A percentile compares a stretch with the other conserved stretches of the same genome.
Evolutionary conservation across 208 protist genomes (phyloP).

Genomic region (Trypanosoma conorhini): DNA sequence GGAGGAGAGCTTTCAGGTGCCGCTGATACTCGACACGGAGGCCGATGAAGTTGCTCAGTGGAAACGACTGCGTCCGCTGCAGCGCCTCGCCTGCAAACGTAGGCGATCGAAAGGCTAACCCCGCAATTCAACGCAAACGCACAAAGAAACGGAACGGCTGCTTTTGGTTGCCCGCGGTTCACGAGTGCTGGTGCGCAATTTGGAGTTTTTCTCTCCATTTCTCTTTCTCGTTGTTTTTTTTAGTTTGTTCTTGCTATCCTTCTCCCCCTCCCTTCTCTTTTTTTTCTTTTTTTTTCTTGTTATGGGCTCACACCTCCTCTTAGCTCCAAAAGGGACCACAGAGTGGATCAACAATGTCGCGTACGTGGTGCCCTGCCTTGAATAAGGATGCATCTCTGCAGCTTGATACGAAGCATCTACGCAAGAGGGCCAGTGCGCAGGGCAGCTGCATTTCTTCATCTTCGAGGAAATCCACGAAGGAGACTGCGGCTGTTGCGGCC

Average conservation of each 20-base stretch:
- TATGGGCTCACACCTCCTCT: neutral
- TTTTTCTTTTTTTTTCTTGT: constrained; percentile 18
- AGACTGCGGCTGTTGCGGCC: constrained; percentile 48
- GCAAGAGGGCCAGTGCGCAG: neutral
- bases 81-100: constrained; percentile 38
- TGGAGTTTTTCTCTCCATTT: neutral
- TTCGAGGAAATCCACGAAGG: constrained; percentile 21
- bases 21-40: constrained; percentile 35
- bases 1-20: constrained; percentile 35
- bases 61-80: constrained; percentile 20
- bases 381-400: constrained; percentile 8
- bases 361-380: constrained; percentile 45
- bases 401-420: constrained; percentile 27
- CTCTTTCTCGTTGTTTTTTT: neutral
- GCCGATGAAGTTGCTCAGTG: constrained; percentile 37
- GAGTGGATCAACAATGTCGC: constrained; percentile 12
- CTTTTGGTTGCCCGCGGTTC: neutral
- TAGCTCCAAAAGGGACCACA: neutral
- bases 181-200: neutral
- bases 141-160: neutral
- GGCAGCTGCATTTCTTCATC: neutral
- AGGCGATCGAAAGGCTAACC: constrained; percentile 21
- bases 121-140: neutral
- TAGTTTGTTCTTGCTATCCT: constrained; percentile 17
- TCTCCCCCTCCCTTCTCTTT: constrained; percentile 8